A percentile compares a stretch with the other conserved stretches of the same genome.
Evolutionary conservation across 371 early-diverging fungal genomes (phyloP).

Genomic region (Circinella minor): DNA sequence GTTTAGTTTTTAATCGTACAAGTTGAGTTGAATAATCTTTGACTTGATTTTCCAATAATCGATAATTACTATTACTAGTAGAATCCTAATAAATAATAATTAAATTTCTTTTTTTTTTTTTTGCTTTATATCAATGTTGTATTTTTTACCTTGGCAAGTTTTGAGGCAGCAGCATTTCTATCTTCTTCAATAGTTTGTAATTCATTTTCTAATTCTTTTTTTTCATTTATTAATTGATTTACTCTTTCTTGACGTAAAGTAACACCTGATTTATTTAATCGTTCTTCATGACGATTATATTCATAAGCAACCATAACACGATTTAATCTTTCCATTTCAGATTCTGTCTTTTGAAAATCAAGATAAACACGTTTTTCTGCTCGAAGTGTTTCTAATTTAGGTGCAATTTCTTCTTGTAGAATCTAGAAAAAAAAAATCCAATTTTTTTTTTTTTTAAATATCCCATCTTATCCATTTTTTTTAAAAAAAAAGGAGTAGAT

Average conservation of each 20-base stretch:
- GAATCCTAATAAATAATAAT: slow-evolving; percentile 41
- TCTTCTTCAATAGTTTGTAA: slow-evolving; percentile 52
- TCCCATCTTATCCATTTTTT: not conserved
- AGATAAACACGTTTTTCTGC: slow-evolving; percentile 89
- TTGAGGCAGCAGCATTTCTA: slow-evolving; percentile 32
- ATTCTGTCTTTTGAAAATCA: slow-evolving; percentile 91
- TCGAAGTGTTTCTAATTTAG: slow-evolving; percentile 91
- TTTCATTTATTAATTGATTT: slow-evolving; percentile 28
- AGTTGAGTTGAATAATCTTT: slow-evolving; percentile 80
- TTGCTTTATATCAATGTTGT: too few species aligned
- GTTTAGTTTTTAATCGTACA: slow-evolving; percentile 80
- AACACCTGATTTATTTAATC: slow-evolving; percentile 43
- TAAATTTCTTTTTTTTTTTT: too few species aligned
- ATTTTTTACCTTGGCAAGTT: not conserved
- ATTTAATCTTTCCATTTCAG: slow-evolving; percentile 83
- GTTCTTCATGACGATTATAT: slow-evolving; percentile 65
- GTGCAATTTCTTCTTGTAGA: slow-evolving; percentile 89
- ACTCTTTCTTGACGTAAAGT: slow-evolving; percentile 42
- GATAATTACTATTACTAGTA: slow-evolving; percentile 66
- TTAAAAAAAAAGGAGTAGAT: not conserved
- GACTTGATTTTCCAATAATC: slow-evolving; percentile 67
- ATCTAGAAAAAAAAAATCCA: slow-evolving; percentile 45
- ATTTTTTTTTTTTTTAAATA: too few species aligned
- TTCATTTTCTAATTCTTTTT: slow-evolving; percentile 49
- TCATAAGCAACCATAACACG: slow-evolving; percentile 86